Evolutionary conservation across 2,329 filamentous ascomycete species (phyloP).

Genomic region (Sporothrix phasma): DNA sequence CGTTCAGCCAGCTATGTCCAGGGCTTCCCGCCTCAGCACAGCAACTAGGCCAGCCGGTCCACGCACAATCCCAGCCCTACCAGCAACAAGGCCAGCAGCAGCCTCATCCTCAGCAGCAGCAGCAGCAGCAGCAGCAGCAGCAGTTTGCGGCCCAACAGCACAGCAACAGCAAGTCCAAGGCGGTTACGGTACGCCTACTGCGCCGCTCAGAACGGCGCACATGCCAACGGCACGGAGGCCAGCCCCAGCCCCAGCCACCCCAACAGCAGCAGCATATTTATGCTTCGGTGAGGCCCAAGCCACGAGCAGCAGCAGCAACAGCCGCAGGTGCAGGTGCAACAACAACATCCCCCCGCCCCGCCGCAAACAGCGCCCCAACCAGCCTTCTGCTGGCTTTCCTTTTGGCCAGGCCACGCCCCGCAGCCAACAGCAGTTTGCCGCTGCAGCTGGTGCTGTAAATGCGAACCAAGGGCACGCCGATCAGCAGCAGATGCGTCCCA

Average conservation of each 20-base stretch:
- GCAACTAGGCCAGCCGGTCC: neutral
- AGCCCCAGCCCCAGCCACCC: slow-evolving; percentile 2
- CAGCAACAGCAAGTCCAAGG: neutral
- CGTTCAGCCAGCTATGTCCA: neutral
- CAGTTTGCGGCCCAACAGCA: neutral
- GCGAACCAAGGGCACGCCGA: neutral
- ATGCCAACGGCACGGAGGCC: slow-evolving; percentile 19
- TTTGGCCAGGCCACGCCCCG: neutral
- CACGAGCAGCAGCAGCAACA: slow-evolving; percentile 19
- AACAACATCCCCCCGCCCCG: slow-evolving; percentile 23
- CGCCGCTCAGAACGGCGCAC: neutral
- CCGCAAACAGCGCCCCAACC: neutral
- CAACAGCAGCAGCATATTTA: slow-evolving; percentile 19
- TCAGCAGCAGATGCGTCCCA: neutral
- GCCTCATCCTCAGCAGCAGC: neutral
- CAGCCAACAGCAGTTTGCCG: neutral
- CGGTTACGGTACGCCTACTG: neutral
- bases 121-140: slow-evolving; percentile 11
- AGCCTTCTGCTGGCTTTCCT: neutral
- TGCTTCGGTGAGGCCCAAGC: slow-evolving; percentile 1
- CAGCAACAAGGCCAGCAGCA: neutral
- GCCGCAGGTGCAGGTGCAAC: slow-evolving; percentile 21
- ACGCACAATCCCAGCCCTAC: neutral
- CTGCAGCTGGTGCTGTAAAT: neutral
- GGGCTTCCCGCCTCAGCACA: neutral